Conservation (phyloP, 768 basidiomycete genomes). For the Lactifluus subvellereus region DNA sequence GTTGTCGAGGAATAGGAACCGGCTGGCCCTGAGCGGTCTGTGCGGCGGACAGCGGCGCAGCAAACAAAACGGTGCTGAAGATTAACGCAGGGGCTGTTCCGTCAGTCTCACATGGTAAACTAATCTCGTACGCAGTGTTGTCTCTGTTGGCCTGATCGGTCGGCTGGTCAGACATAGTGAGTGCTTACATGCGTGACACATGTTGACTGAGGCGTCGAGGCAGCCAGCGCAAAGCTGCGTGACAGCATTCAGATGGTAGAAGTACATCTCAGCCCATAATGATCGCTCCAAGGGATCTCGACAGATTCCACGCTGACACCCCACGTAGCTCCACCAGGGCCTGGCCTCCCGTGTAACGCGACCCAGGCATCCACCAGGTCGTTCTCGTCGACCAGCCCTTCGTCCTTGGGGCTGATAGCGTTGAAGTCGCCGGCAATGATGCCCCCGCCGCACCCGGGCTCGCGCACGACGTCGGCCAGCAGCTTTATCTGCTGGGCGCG, state of each 20-base stretch:
- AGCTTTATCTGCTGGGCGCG: slow-evolving; percentile 28
- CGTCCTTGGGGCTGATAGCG: slow-evolving; percentile 36
- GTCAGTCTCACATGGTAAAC: no score
- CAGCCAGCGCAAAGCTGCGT: no score
- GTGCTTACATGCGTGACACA: no score
- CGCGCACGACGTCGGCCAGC: slow-evolving; percentile 35
- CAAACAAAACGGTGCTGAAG: no score
- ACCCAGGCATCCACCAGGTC: slow-evolving; percentile 41
- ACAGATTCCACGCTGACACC: slow-evolving; percentile 7
- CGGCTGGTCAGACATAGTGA: no score
- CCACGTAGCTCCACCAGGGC: slow-evolving; percentile 26
- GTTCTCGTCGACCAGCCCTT: slow-evolving; percentile 22
- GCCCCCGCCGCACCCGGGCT: slow-evolving; percentile 37
- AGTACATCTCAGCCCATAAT: slow-evolving; percentile 34
- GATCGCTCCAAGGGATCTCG: slow-evolving; percentile 35
- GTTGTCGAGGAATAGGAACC: no score
- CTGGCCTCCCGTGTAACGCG: slow-evolving; percentile 31
- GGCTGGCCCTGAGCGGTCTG: no score
- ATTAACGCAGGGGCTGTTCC: no score
- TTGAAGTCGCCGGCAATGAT: slow-evolving; percentile 47
- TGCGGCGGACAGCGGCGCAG: no score
- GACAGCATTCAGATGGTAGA: slow-evolving; percentile 25
- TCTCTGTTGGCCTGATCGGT: no score
- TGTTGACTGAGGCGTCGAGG: no score
- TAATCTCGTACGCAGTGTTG: no score